Evolutionary conservation across 805 yeast genomes (phyloP), one percentile per base, ranked within the genome.

Genomic region (Kodamaea sagamina): DNA sequence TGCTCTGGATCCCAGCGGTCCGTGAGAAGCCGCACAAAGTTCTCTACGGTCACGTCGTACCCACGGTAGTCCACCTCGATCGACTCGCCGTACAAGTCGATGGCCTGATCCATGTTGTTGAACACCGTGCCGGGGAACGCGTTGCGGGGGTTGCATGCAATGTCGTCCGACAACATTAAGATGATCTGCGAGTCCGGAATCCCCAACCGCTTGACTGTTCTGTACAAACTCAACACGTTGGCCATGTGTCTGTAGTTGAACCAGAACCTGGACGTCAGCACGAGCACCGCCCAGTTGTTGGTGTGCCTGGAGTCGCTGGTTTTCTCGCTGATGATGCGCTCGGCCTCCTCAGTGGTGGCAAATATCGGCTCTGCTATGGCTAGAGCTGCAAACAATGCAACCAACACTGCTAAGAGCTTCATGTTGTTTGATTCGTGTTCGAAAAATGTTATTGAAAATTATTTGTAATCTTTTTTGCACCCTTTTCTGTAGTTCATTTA

Each of bases 231-330:
- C 52, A 93, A 71, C 22, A 86, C 96, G 64, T 93, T 93, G 28
- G 99, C 98, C 89, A 92, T 88, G 63, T 93, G 99, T 61, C 99
- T 76, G 61, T 93, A 93, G 64, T 93, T 93, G 75, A 93, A 93
- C 99, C 99, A 93, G 67, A 93, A 93, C 47, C 98, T 72, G 9
- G 97, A 89, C 1, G 99, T 92, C 2, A 96, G 89, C 28, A 93
- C 97, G 35, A 93, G 68, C 4, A 93, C 98, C 0, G 99, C 92
- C 84, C 83, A 79, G 58, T 79, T 79, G 57, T 79, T 79, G 24
- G 82, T 79, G 53, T 89, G 79, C 67, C 84, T 54, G 32, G 79
- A 55, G 10, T 56, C 52, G 41, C 49, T 41, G n/a, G 34, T 29
- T 29, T 29, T 29, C 17, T 29, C 34, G 17, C 19, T 29, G 32